phyloP scores from a whole-genome alignment of 352 stramenopile genomes.

The Globisporangium uncinulatum region DNA sequence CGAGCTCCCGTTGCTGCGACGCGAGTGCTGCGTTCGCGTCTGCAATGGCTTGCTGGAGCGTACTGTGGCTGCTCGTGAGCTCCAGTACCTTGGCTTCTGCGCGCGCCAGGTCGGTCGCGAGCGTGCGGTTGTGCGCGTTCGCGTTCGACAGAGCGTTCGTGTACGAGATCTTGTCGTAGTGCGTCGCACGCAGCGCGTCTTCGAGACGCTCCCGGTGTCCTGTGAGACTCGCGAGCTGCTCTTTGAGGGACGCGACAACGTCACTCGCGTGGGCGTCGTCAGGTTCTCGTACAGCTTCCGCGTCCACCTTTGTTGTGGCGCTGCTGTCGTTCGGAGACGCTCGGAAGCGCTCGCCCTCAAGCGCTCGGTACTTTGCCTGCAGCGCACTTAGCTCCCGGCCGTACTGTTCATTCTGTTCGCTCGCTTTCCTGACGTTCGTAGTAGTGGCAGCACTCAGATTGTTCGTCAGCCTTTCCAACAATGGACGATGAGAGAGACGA shows the following conservation, averaged over 20 bases:
- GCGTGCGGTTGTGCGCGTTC: conserved; percentile 69
- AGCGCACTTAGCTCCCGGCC: conserved; percentile 40
- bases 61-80: conserved; percentile 22
- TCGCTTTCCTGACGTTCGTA: conserved; percentile 27
- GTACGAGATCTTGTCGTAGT: conserved; percentile 84
- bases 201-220: conserved; percentile 62
- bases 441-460: not conserved
- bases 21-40: conserved; percentile 35
- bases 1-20: conserved; percentile 40
- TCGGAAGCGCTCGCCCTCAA: conserved; percentile 48
- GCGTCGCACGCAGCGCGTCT: conserved; percentile 60
- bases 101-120: conserved; percentile 49
- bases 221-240: conserved; percentile 49
- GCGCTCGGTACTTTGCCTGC: conserved; percentile 34
- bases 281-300: not conserved
- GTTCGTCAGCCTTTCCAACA: not conserved
- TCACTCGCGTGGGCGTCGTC: conserved; percentile 3
- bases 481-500: not conserved
- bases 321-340: not conserved
- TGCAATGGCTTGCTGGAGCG: conserved; percentile 36
- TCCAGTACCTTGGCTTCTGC: conserved; percentile 55
- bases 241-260: conserved; percentile 24
- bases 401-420: conserved; percentile 44
- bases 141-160: conserved; percentile 73
- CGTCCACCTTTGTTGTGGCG: not conserved